Conservation (phyloP, 1,284 basidiomycete species). For the Leccinum cinnamomeum region DNA sequence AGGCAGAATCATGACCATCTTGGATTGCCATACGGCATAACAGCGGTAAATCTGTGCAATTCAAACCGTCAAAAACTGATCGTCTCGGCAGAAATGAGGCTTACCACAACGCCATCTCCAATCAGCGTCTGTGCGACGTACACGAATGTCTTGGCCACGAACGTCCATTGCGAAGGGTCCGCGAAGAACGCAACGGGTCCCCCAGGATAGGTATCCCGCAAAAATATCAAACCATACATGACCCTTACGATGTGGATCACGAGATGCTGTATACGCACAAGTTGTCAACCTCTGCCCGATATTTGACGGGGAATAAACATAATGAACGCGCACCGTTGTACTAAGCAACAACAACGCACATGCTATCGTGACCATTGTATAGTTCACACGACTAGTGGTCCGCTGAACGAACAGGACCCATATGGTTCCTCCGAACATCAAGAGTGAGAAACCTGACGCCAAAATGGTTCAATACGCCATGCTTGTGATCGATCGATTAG, state of each 20-base stretch:
- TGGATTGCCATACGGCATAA: no score
- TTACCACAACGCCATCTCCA: neutral
- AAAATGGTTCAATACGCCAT: neutral
- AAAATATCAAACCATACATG: neutral
- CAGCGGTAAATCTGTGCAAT: no score
- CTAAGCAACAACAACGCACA: constrained; percentile 6
- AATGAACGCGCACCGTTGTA: neutral
- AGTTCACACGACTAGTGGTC: no score
- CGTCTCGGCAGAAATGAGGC: neutral
- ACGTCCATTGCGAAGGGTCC: neutral
- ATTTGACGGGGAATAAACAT: neutral
- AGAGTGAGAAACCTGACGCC: constrained; percentile 5
- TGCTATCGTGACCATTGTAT: constrained; percentile 2
- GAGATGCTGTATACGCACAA: neutral
- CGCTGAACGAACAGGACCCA: neutral
- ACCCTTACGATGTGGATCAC: constrained; percentile 1
- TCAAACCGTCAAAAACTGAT: no score
- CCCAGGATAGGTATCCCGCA: neutral
- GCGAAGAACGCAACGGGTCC: neutral
- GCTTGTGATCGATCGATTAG: neutral
- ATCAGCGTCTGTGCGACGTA: neutral
- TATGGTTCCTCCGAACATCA: constrained; percentile 13
- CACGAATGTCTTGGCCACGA: neutral
- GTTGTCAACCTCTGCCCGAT: neutral
- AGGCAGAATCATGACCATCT: no score